A percentile compares a stretch with the other conserved stretches of the same genome.
phyloP scores from a whole-genome alignment of 176 grass and related monocot species.

The Lolium multiflorum region DNA sequence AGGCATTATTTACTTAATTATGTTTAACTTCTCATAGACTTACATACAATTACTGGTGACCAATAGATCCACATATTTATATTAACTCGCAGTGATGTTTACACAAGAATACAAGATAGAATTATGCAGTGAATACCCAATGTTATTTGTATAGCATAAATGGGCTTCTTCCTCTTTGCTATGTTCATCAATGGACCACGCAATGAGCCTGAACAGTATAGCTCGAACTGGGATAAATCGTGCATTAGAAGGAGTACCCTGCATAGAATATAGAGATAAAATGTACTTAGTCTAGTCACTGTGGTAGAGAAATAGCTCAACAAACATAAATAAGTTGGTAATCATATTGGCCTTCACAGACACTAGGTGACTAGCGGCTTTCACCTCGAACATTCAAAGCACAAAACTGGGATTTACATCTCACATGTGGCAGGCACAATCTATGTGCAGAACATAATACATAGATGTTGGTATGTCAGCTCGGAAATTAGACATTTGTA shows the following conservation, averaged over 20 bases:
- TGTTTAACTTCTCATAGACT: slow-evolving; percentile 13
- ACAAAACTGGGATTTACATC: background rate
- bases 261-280: slow-evolving; percentile 30
- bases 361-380: slow-evolving; percentile 15
- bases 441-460: background rate
- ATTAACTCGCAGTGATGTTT: background rate
- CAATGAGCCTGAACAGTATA: slow-evolving; percentile 57
- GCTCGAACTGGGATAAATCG: slow-evolving; percentile 62
- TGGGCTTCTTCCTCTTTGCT: slow-evolving; percentile 73
- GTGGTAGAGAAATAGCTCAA: background rate
- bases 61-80: slow-evolving; percentile 16
- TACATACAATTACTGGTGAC: slow-evolving; percentile 8
- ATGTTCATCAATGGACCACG: slow-evolving; percentile 72
- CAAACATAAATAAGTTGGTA: background rate
- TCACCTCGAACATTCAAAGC: slow-evolving; percentile 5
- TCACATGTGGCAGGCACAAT: background rate
- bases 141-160: slow-evolving; percentile 53
- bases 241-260: slow-evolving; percentile 73
- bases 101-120: slow-evolving; percentile 24
- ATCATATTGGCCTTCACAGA: slow-evolving; percentile 22
- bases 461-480: background rate
- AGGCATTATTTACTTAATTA: background rate
- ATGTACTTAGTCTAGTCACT: slow-evolving; percentile 17
- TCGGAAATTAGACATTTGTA: background rate
- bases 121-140: slow-evolving; percentile 48